Evolutionary conservation across 768 basidiomycete species (phyloP), one percentile per base, ranked within the genome.

Genomic region (Lactarius quietus): DNA sequence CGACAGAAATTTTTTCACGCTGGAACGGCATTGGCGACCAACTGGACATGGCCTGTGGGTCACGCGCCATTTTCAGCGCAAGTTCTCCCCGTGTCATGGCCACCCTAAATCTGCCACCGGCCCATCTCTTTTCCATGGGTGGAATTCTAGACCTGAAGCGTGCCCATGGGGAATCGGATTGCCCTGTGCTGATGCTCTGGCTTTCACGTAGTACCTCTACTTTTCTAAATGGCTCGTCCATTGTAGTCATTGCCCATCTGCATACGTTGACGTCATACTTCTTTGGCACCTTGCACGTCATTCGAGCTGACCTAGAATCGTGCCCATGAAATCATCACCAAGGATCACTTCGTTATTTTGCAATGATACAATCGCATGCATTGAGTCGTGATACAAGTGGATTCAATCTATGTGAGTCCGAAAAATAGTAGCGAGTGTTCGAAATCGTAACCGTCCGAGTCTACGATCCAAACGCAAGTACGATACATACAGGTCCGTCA

Each of bases 221-320:
- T 45, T 48, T 60, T 60, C 17, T 36, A 52, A 52, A 36, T 23
- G 35, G 20, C 63, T 52, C 31, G 18, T 53, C 57, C 26, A 18
- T 28, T 8, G 23, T 36, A 26, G 45, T 26, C 23, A 48, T 9
- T 23, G 23, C 20, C 23, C n/a, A 35, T n/a, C 23, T 63, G 28
- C 48, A 41, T 29, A 15, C 23, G 2, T 57, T 66, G 65, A 66
- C 65, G 65, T 66, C 65, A 66, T 61, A 15, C 23, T 39, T 58
- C 51, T 57, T n/a, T 56, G 15, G 51, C 48, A 51, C 65, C 57
- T 48, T 31, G 65, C 23, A 48, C 65, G 56, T 62, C 56, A 66
- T 66, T 36, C 56, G 55, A 57, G 53, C n/a, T 31, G 57, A 58
- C 52, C 59, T 65, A 60, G 59, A 60, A 65, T 60, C 55, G 54